Conservation (phyloP, 495 filamentous ascomycete genomes). For the Friedmanniomyces endolithicus region DNA sequence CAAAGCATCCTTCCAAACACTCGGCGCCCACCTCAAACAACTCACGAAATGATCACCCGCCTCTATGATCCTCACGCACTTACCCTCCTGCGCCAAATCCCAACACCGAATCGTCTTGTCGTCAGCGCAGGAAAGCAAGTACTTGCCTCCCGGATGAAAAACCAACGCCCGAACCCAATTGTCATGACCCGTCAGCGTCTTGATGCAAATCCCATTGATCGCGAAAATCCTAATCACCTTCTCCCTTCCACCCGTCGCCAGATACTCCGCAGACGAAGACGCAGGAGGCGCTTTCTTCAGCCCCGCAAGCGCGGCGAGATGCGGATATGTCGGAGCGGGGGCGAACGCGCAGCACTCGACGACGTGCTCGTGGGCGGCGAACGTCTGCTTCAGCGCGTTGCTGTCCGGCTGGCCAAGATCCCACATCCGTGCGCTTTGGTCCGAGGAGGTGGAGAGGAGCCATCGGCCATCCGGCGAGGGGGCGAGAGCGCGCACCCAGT, state of each 20-base stretch:
- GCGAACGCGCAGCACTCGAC: slow-evolving; percentile 85
- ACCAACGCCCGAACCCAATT: slow-evolving; percentile 86
- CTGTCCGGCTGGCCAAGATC: slow-evolving; percentile 52
- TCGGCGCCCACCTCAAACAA: slow-evolving; percentile 85
- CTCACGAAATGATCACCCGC: slow-evolving; percentile 80
- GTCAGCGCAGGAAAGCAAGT: slow-evolving; percentile 71
- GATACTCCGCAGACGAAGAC: slow-evolving; percentile 69
- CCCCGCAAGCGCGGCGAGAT: slow-evolving; percentile 70
- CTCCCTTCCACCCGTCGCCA: slow-evolving; percentile 82
- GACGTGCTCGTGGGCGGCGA: slow-evolving; percentile 81
- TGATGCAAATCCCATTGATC: slow-evolving; percentile 70
- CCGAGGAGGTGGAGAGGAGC: slow-evolving; percentile 69
- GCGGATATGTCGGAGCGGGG: slow-evolving; percentile 60
- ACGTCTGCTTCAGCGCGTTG: slow-evolving; percentile 62
- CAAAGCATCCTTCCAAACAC: slow-evolving; percentile 47
- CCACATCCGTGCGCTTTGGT: slow-evolving; percentile 75
- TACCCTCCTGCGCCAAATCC: slow-evolving; percentile 85
- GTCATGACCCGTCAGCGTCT: slow-evolving; percentile 81
- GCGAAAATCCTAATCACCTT: slow-evolving; percentile 92
- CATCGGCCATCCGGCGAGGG: slow-evolving; percentile 75
- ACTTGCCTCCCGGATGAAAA: slow-evolving; percentile 92
- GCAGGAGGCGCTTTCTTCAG: slow-evolving; percentile 66
- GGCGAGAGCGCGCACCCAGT: slow-evolving; percentile 79
- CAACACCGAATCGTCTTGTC: slow-evolving; percentile 92
- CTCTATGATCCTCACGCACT: slow-evolving; percentile 75